Evolutionary conservation across 192 early-diverging fungal genomes (phyloP).

Genomic region (Thamnidium elegans): DNA sequence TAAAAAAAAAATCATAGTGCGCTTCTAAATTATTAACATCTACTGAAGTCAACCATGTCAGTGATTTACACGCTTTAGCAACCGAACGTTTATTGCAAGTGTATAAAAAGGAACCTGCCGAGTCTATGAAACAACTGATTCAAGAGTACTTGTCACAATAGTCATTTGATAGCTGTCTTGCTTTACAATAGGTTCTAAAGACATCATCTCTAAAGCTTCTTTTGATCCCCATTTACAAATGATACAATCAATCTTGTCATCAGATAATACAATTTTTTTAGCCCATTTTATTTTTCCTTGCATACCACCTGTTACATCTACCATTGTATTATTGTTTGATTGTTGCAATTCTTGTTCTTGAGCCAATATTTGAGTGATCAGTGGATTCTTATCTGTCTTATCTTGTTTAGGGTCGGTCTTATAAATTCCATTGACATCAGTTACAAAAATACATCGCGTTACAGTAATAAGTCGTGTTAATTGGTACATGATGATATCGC

Average conservation of each 20-base stretch:
- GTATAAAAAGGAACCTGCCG: constrained; percentile 19
- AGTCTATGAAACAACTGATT: constrained; percentile 12
- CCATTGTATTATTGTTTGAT: background rate
- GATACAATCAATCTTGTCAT: constrained; percentile 4
- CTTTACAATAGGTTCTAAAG: constrained; percentile 1
- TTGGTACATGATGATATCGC: constrained; percentile 34
- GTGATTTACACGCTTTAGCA: constrained; percentile 33
- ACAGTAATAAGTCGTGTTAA: constrained; percentile 15
- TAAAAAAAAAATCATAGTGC: no score
- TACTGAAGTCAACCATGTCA: constrained; percentile 10
- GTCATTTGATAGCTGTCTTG: background rate
- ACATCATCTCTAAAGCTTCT: constrained; percentile 14
- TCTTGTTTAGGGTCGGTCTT: constrained; percentile 31
- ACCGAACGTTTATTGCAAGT: constrained; percentile 37
- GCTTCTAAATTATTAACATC: constrained; percentile 29
- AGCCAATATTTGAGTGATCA: constrained; percentile 12
- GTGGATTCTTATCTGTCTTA: background rate
- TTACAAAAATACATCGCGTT: constrained; percentile 33
- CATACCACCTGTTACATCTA: constrained; percentile 39
- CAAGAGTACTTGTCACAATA: constrained; percentile 21
- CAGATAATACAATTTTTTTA: constrained; percentile 8
- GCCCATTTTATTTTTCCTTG: constrained; percentile 36
- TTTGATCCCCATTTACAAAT: constrained; percentile 23
- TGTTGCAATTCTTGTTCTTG: background rate
- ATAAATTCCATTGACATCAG: constrained; percentile 37